Conservation (phyloP, 2,329 filamentous ascomycete genomes). For the Magnaporthales sp. region DNA sequence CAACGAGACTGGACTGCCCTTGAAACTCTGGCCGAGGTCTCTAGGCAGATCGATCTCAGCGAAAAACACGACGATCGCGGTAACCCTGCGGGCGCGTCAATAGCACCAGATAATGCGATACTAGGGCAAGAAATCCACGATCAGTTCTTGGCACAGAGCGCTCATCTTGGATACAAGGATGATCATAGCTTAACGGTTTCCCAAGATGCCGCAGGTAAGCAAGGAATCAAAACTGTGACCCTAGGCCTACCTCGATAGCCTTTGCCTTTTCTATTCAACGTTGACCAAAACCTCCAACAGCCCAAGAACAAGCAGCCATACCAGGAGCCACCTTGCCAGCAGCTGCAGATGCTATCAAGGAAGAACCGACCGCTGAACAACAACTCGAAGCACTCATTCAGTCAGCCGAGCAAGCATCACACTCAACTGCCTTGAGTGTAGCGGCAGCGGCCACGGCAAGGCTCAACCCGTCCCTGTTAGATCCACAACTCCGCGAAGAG, state of each 20-base stretch:
- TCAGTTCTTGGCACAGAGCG: constrained; percentile 34
- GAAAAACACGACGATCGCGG: constrained; percentile 49
- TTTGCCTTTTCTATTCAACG: not conserved
- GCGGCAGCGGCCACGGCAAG: constrained; percentile 48
- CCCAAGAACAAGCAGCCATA: constrained; percentile 6
- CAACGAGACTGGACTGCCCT: constrained; percentile 64
- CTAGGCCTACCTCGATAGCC: not conserved
- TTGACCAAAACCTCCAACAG: not conserved
- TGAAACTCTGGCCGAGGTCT: constrained; percentile 82
- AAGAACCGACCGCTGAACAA: constrained; percentile 37
- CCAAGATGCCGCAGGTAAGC: not conserved
- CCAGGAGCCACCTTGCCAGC: not conserved
- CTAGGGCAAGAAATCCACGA: constrained; percentile 42
- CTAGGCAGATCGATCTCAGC: constrained; percentile 64
- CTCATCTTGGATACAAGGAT: constrained; percentile 2
- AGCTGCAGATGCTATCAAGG: constrained; percentile 3
- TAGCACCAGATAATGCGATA: constrained; percentile 22
- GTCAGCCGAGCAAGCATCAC: constrained; percentile 25
- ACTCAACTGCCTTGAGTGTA: constrained; percentile 43
- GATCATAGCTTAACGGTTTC: not conserved
- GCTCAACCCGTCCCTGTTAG: constrained; percentile 44
- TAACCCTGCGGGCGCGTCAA: constrained; percentile 31
- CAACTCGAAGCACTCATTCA: constrained; percentile 37
- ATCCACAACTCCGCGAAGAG: constrained; percentile 31
- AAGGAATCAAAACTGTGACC: too few species aligned